These are phyloP conservation scores for Colletotrichum tofieldiae DNA, from an alignment of 2,329 filamentous ascomycete species.

Conservation along the genomic window DNA sequence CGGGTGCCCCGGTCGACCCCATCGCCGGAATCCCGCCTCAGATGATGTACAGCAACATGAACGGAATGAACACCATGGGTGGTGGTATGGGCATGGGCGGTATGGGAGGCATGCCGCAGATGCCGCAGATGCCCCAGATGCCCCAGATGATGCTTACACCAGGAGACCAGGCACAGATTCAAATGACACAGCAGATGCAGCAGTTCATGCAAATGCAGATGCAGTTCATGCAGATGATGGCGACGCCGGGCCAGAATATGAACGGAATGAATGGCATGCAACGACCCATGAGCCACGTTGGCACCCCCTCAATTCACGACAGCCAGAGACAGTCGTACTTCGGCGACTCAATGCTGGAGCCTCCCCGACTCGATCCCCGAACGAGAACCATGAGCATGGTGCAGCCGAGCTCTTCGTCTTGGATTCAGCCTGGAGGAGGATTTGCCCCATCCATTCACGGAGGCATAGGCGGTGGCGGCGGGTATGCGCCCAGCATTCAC, in stretches of 20 bases:
- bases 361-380: slow-evolving; percentile 60
- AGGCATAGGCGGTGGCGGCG: slow-evolving; percentile 48
- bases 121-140: slow-evolving; percentile 34
- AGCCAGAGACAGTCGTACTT: slow-evolving; percentile 62
- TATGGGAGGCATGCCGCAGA: slow-evolving; percentile 46
- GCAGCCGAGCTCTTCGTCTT: slow-evolving; percentile 75
- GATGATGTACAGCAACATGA: slow-evolving; percentile 56
- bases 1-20: slow-evolving; percentile 63
- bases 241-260: slow-evolving; percentile 55
- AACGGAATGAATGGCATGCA: slow-evolving; percentile 48
- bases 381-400: slow-evolving; percentile 88
- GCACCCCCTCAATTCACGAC: slow-evolving; percentile 62
- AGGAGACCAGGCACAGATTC: slow-evolving; percentile 81
- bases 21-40: slow-evolving; percentile 63
- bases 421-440: slow-evolving; percentile 65
- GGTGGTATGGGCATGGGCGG: slow-evolving; percentile 52
- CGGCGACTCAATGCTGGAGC: slow-evolving; percentile 63
- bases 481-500: slow-evolving; percentile 68
- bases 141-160: slow-evolving; percentile 68
- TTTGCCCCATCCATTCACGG: slow-evolving; percentile 66
- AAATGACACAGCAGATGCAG: slow-evolving; percentile 87
- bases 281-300: slow-evolving; percentile 56
- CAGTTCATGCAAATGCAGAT: slow-evolving; percentile 96
- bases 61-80: slow-evolving; percentile 42
- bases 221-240: slow-evolving; percentile 93